These are phyloP conservation scores for Pythium volutum DNA, from an alignment of 352 stramenopile genomes.

Conservation along the genomic window DNA sequence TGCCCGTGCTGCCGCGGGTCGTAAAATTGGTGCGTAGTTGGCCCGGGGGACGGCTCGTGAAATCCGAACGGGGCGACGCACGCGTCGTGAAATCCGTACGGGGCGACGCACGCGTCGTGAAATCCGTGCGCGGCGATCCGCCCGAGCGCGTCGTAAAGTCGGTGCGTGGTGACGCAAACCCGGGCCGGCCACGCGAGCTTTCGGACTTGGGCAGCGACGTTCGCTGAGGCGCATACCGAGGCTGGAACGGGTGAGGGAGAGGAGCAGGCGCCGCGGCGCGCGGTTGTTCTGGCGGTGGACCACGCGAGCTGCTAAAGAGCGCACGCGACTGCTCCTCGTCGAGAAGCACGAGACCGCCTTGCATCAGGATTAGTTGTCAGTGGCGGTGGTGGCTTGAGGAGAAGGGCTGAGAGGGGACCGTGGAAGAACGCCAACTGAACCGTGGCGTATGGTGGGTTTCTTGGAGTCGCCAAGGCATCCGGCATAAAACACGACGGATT, in stretches of 20 bases:
- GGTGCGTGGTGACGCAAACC: neutral
- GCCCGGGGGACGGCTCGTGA: conserved; percentile 14
- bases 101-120: conserved; percentile 1
- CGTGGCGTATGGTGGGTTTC: too few relatives aligned
- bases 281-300: neutral
- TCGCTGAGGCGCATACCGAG: neutral
- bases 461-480: too few relatives aligned
- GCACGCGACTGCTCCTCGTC: conserved; percentile 53
- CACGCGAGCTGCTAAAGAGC: conserved; percentile 23
- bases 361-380: conserved; percentile 2
- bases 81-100: conserved; percentile 11
- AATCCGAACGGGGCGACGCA: conserved; percentile 5
- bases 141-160: neutral
- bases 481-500: too few relatives aligned
- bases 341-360: conserved; percentile 35
- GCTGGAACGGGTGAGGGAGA: neutral
- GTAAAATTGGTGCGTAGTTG: conserved; percentile 11
- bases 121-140: neutral
- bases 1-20: conserved; percentile 9
- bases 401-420: neutral
- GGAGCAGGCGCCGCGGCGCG: too few relatives aligned
- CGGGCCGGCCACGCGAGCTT: neutral
- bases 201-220: neutral
- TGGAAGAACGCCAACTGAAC: neutral
- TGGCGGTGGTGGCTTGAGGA: neutral